Evolutionary conservation across 1,139 yeast genomes (phyloP).

Genomic region (Sugiyamaella novakii): DNA sequence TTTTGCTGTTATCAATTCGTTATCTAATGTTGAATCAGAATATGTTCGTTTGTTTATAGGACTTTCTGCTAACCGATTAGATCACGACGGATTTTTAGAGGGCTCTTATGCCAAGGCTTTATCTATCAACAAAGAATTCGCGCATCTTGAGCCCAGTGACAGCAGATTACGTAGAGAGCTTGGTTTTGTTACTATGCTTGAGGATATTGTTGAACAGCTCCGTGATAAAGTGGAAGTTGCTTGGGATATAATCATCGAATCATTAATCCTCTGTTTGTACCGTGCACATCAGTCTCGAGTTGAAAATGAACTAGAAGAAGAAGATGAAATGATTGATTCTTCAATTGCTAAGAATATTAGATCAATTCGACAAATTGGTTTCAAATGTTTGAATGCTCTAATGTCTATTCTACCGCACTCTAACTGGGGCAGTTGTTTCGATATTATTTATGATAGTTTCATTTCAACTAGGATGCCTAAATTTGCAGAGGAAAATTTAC

Average conservation of each 20-base stretch:
- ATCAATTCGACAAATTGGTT: slow-evolving; percentile 39
- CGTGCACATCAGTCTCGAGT: slow-evolving; percentile 52
- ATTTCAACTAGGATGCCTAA: slow-evolving; percentile 65
- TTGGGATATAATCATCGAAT: slow-evolving; percentile 56
- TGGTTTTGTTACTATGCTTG: slow-evolving; percentile 73
- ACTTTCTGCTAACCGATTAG: slow-evolving; percentile 62
- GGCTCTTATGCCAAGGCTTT: slow-evolving; percentile 19
- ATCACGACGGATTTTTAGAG: slow-evolving; percentile 46
- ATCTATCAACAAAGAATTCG: slow-evolving; percentile 33
- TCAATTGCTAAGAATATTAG: slow-evolving; percentile 32
- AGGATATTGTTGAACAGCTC: slow-evolving; percentile 62
- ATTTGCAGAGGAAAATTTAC: slow-evolving; percentile 77
- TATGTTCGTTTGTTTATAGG: slow-evolving; percentile 61
- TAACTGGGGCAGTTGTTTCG: slow-evolving; percentile 59
- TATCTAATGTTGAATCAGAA: slow-evolving; percentile 61
- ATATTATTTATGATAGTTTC: slow-evolving; percentile 54
- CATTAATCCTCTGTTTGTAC: slow-evolving; percentile 60
- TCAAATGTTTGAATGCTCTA: slow-evolving; percentile 40
- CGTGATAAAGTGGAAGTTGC: slow-evolving; percentile 60
- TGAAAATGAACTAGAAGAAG: slow-evolving; percentile 38
- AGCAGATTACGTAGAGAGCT: slow-evolving; percentile 55
- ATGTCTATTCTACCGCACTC: slow-evolving; percentile 26
- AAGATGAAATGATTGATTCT: slow-evolving; percentile 52
- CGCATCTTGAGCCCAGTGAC: slow-evolving; percentile 24
- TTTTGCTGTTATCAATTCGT: slow-evolving; percentile 69